Conservation (phyloP, 2,329 filamentous ascomycete species). For the Fusarium oxysporum region DNA sequence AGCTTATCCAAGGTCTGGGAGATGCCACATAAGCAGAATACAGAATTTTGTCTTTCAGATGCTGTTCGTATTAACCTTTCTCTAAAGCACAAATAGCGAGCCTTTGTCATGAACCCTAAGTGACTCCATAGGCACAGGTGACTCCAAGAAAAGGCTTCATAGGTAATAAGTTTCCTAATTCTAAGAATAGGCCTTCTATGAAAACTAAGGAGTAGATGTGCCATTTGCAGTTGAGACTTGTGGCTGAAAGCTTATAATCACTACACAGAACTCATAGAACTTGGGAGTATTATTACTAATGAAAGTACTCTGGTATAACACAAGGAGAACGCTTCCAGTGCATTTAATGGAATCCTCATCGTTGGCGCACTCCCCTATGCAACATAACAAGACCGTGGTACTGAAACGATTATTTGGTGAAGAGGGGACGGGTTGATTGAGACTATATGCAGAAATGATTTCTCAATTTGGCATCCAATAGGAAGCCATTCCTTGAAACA, state of each 20-base stretch:
- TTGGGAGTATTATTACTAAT: rapidly evolving
- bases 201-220: neutral
- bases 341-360: rapidly evolving
- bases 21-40: rapidly evolving
- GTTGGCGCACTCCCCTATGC: rapidly evolving
- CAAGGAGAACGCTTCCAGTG: rapidly evolving
- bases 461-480: neutral
- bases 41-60: rapidly evolving
- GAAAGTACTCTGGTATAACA: rapidly evolving
- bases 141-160: too few relatives aligned
- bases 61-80: neutral
- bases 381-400: rapidly evolving
- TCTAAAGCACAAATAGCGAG: rapidly evolving
- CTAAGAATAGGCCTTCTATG: too few relatives aligned
- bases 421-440: rapidly evolving
- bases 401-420: rapidly evolving
- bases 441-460: rapidly evolving
- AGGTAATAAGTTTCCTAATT: rapidly evolving
- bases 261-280: rapidly evolving
- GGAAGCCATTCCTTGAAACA: rapidly evolving
- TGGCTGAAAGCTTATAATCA: neutral
- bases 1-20: neutral
- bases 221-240: neutral
- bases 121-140: too few relatives aligned
- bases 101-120: rapidly evolving